phyloP scores from a whole-genome alignment of 352 stramenopile species.

The Phytophthora melonis region DNA sequence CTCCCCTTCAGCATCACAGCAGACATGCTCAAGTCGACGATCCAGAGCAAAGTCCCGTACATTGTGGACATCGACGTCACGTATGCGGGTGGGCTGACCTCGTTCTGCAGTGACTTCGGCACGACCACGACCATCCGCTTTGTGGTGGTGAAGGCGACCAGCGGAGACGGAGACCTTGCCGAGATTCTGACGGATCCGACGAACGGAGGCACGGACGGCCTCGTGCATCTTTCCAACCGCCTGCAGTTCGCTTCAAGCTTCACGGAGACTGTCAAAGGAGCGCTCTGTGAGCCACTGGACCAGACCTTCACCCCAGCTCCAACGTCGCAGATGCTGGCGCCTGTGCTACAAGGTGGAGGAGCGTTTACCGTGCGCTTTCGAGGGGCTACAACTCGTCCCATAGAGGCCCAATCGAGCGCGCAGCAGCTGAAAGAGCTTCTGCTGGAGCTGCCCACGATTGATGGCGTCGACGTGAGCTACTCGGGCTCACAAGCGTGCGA shows the following conservation, averaged over 20 bases:
- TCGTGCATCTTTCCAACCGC: constrained; percentile 70
- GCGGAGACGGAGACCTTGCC: constrained; percentile 63
- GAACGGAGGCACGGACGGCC: constrained; percentile 58
- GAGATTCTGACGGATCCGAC: constrained; percentile 59
- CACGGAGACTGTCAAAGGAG: constrained; percentile 61
- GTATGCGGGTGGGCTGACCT: constrained; percentile 38
- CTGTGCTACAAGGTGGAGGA: constrained; percentile 55
- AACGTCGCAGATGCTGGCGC: constrained; percentile 51
- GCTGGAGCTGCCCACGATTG: constrained; percentile 56
- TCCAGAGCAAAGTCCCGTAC: constrained; percentile 60
- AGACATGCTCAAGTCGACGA: constrained; percentile 43
- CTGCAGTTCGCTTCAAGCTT: constrained; percentile 63
- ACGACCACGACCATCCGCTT: constrained; percentile 73
- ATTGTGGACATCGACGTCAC: constrained; percentile 73
- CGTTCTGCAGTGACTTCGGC: constrained; percentile 59
- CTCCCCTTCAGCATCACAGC: constrained; percentile 59
- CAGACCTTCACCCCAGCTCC: constrained; percentile 56
- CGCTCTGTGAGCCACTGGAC: constrained; percentile 60
- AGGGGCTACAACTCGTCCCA: constrained; percentile 69
- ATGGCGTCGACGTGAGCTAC: constrained; percentile 64
- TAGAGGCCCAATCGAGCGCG: constrained; percentile 54
- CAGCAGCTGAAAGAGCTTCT: constrained; percentile 48
- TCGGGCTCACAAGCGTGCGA: constrained; percentile 69
- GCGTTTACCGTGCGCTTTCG: constrained; percentile 69
- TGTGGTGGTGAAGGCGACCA: constrained; percentile 57